These are phyloP conservation scores for Mycena albidolilacea DNA, from an alignment of 768 basidiomycete species.

Conservation along the genomic window DNA sequence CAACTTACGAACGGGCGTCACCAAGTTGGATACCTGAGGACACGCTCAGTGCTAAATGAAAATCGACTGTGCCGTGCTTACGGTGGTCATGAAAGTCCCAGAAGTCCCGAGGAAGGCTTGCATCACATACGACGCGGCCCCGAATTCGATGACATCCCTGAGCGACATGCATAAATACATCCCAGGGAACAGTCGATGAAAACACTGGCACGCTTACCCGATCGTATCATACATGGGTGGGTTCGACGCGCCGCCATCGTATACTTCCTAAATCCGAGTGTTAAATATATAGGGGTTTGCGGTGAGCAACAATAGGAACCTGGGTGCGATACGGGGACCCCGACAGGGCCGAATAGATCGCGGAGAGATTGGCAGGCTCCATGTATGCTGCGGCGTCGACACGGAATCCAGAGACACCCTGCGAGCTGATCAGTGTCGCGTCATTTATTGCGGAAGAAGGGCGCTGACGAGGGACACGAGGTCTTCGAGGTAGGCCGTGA, in stretches of 20 bases:
- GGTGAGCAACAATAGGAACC: slow-evolving; percentile 18
- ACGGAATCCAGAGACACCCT: slow-evolving; percentile 33
- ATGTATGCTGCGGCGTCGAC: slow-evolving; percentile 31
- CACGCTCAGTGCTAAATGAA: slow-evolving; percentile 21
- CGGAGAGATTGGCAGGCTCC: slow-evolving; percentile 23
- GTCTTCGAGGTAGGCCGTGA: slow-evolving; percentile 27
- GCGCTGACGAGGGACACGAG: slow-evolving; percentile 31
- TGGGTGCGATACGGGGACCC: slow-evolving; percentile 32
- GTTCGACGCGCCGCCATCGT: slow-evolving; percentile 31
- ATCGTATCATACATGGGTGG: slow-evolving; percentile 31
- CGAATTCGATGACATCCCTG: slow-evolving; percentile 36
- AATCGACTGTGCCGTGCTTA: slow-evolving; percentile 16
- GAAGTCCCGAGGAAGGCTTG: slow-evolving; percentile 32
- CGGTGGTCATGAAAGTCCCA: slow-evolving; percentile 31
- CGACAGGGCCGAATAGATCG: slow-evolving; percentile 32
- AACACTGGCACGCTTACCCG: slow-evolving; percentile 28
- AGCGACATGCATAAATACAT: slow-evolving; percentile 12
- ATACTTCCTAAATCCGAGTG: slow-evolving; percentile 22
- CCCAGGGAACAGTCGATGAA: slow-evolving; percentile 6
- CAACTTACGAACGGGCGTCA: slow-evolving; percentile 26
- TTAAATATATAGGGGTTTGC: slow-evolving; percentile 12
- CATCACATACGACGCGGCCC: slow-evolving; percentile 29
- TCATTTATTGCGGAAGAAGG: slow-evolving; percentile 21
- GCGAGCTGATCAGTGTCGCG: slow-evolving; percentile 5
- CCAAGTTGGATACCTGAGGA: slow-evolving; percentile 29